Conservation (phyloP, 345 rosid species). For the Gossypioides kirkii region DNA sequence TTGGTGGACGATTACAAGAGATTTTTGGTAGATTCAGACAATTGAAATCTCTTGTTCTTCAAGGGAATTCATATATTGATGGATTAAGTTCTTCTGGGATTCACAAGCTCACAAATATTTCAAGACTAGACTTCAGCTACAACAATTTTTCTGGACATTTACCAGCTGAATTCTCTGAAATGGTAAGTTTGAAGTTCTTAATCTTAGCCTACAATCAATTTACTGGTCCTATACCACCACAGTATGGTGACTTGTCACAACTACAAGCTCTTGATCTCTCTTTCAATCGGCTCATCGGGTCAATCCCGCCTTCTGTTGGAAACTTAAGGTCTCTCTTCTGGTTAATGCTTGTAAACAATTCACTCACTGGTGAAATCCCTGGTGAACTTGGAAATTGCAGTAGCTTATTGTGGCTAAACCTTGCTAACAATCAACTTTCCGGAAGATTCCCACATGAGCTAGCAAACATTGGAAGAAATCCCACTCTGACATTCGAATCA, state of each 20-base stretch:
- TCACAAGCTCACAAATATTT: conserved; percentile 44
- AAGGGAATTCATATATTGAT: conserved; percentile 47
- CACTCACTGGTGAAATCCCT: conserved; percentile 60
- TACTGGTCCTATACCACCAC: conserved; percentile 55
- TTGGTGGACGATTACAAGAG: conserved; percentile 55
- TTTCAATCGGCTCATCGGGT: conserved; percentile 54
- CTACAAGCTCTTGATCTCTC: conserved; percentile 88
- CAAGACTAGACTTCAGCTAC: conserved; percentile 64
- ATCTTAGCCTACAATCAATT: conserved; percentile 62
- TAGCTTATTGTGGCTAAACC: conserved; percentile 81
- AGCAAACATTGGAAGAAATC: conserved; percentile 52
- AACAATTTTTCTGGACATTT: conserved; percentile 62
- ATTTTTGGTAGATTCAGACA: conserved; percentile 60
- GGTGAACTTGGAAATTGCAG: conserved; percentile 61
- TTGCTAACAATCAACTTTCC: conserved; percentile 63
- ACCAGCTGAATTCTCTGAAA: conserved; percentile 49
- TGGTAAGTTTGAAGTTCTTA: conserved; percentile 52
- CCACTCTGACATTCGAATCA: conserved; percentile 42
- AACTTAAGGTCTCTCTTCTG: conserved; percentile 66
- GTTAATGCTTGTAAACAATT: conserved; percentile 86
- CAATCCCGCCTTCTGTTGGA: conserved; percentile 60
- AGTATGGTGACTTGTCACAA: conserved; percentile 47
- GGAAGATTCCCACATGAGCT: conserved; percentile 57
- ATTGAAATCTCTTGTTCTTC: conserved; percentile 52
- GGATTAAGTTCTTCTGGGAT: conserved; percentile 64